Evolutionary conservation across 768 basidiomycete genomes (phyloP).

Genomic region (Phaeolepiota aurea): DNA sequence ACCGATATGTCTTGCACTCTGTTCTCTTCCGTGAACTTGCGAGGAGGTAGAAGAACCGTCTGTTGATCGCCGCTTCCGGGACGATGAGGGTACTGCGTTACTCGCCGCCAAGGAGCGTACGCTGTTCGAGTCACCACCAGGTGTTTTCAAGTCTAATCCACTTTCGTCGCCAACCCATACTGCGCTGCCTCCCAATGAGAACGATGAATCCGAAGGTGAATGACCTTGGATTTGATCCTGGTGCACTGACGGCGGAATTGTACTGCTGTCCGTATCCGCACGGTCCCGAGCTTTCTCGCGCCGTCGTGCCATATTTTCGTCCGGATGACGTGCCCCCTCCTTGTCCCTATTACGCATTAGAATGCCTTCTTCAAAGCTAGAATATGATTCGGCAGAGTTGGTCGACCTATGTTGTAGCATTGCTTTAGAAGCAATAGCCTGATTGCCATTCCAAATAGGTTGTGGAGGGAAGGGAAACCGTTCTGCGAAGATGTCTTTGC

Average conservation of each 20-base stretch:
- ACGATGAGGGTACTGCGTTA: constrained; percentile 30
- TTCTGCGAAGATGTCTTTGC: constrained; percentile 88
- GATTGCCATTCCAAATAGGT: constrained; percentile 18
- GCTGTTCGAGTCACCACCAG: constrained; percentile 31
- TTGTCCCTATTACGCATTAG: constrained; percentile 33
- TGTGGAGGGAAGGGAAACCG: constrained; percentile 46
- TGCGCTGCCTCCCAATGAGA: constrained; percentile 70
- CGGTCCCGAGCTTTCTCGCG: constrained; percentile 17
- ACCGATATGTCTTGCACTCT: constrained; percentile 22
- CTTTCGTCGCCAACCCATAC: constrained; percentile 82
- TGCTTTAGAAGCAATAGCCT: constrained; percentile 16
- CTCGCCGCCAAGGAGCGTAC: constrained; percentile 28
- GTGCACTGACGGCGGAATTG: constrained; percentile 17
- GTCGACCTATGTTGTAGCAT: constrained; percentile 35
- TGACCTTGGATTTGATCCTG: constrained; percentile 25
- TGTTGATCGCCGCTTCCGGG: constrained; percentile 53
- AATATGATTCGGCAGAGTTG: constrained; percentile 53
- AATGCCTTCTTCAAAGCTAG: constrained; percentile 65
- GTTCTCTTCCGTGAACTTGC: constrained; percentile 36
- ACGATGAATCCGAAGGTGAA: constrained; percentile 66
- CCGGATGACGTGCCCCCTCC: constrained; percentile 12
- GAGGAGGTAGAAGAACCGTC: constrained; percentile 73
- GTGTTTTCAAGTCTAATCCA: constrained; percentile 36
- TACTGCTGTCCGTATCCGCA: constrained; percentile 29
- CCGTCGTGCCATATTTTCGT: constrained; percentile 27